Conservation (phyloP, 83 land plant species). For the Thuja plicata region DNA sequence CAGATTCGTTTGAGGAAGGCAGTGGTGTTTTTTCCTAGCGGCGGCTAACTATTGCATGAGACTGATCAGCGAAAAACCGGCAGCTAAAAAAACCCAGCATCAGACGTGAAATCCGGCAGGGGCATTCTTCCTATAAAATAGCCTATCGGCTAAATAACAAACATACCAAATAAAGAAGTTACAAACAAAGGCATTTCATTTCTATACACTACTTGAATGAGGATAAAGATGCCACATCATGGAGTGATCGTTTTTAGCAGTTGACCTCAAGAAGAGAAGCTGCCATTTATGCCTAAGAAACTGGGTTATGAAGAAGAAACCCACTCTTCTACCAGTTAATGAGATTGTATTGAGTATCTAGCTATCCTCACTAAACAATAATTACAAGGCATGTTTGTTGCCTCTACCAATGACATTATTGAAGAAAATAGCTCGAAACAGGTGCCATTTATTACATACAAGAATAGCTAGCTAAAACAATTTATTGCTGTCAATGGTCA, state of each 20-base stretch:
- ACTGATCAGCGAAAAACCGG: too few relatives aligned
- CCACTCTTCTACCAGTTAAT: neutral
- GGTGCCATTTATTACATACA: neutral
- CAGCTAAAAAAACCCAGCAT: too few relatives aligned
- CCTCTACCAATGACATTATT: neutral
- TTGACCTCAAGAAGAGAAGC: neutral
- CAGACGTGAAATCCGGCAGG: too few relatives aligned
- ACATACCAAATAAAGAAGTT: neutral
- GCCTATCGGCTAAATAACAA: neutral
- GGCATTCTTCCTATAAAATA: too few relatives aligned
- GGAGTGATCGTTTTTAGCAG: neutral
- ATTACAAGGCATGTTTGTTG: neutral
- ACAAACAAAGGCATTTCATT: neutral
- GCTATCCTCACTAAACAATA: neutral
- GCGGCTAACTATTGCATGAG: too few relatives aligned
- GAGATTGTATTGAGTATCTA: neutral
- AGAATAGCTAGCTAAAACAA: neutral
- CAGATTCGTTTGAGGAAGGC: too few relatives aligned
- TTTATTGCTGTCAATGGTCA: neutral
- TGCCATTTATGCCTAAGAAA: neutral
- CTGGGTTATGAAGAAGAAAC: neutral
- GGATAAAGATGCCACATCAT: neutral
- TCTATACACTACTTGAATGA: neutral
- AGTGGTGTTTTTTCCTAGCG: too few relatives aligned
- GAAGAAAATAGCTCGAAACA: neutral